A percentile compares a stretch with the other conserved stretches of the same genome.
phyloP scores from a whole-genome alignment of 2,329 filamentous ascomycete species.

The Aspergillus sp. region DNA sequence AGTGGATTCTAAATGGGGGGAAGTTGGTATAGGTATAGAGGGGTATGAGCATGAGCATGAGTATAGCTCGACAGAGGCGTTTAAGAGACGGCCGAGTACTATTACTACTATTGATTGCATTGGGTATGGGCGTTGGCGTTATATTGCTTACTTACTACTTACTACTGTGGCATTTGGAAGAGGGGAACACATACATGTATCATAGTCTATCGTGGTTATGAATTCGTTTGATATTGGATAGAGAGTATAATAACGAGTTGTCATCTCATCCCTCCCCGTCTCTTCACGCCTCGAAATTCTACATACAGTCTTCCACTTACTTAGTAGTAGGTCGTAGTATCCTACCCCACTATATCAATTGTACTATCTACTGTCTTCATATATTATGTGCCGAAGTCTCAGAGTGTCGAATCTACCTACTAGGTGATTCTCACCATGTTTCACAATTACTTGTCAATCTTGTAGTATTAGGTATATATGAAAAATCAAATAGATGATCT shows the following conservation, averaged over 20 bases:
- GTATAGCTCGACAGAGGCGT: neutral
- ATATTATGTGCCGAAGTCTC: too few relatives aligned
- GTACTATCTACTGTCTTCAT: too few relatives aligned
- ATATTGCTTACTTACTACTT: neutral
- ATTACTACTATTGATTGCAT: constrained; percentile 8
- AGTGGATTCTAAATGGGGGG: constrained; percentile 40
- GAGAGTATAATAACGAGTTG: neutral
- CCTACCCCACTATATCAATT: too few relatives aligned
- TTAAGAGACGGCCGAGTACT: neutral
- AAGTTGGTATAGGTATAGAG: constrained; percentile 19
- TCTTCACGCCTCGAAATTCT: too few relatives aligned
- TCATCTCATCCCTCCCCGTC: too few relatives aligned
- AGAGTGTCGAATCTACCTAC: too few relatives aligned
- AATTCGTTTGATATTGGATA: neutral
- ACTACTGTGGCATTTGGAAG: neutral
- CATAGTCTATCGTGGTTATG: neutral
- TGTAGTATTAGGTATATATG: too few relatives aligned
- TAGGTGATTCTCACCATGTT: too few relatives aligned
- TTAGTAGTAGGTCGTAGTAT: too few relatives aligned
- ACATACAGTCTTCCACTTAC: too few relatives aligned
- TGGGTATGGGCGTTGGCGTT: constrained; percentile 13
- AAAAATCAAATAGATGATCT: too few relatives aligned
- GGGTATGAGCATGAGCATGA: neutral
- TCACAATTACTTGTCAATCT: too few relatives aligned
- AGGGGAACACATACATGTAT: constrained; percentile 2